Evolutionary conservation across 1,284 basidiomycete species (phyloP).

Genomic region (Boletellus deceptivus): DNA sequence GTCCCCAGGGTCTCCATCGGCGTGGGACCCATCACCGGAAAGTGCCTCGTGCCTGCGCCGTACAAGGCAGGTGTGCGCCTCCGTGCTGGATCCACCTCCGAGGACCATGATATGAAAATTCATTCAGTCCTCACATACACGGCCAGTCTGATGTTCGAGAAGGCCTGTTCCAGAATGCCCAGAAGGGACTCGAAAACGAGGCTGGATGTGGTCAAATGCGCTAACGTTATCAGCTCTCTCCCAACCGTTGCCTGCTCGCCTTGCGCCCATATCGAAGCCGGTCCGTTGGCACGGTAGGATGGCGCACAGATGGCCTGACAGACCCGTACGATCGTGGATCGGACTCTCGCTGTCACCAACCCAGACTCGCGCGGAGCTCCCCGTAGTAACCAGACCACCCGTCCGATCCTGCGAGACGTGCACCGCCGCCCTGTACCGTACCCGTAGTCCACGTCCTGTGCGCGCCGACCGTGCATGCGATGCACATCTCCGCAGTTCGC

Average conservation of each 20-base stretch:
- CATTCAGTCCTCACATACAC: constrained; percentile 24
- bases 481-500: constrained; percentile 2
- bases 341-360: constrained; percentile 25
- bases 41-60: constrained; percentile 34
- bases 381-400: constrained; percentile 6
- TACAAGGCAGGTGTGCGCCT: constrained; percentile 8
- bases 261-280: background rate
- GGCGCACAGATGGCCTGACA: background rate
- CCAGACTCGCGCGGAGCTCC: constrained; percentile 20
- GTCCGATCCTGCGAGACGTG: background rate
- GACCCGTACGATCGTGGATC: constrained; percentile 13
- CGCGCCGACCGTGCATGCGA: background rate
- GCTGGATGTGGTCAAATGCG: background rate
- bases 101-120: constrained; percentile 27
- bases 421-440: constrained; percentile 6
- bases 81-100: constrained; percentile 24
- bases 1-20: constrained; percentile 25
- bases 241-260: too few relatives aligned
- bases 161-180: constrained; percentile 21
- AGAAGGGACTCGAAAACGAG: constrained; percentile 16
- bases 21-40: constrained; percentile 27
- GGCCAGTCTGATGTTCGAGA: background rate
- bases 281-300: background rate
- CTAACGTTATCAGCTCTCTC: too few relatives aligned
- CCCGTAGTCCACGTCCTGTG: background rate